Conservation (phyloP, 192 early-diverging fungal species). For the Endogone sp. region DNA sequence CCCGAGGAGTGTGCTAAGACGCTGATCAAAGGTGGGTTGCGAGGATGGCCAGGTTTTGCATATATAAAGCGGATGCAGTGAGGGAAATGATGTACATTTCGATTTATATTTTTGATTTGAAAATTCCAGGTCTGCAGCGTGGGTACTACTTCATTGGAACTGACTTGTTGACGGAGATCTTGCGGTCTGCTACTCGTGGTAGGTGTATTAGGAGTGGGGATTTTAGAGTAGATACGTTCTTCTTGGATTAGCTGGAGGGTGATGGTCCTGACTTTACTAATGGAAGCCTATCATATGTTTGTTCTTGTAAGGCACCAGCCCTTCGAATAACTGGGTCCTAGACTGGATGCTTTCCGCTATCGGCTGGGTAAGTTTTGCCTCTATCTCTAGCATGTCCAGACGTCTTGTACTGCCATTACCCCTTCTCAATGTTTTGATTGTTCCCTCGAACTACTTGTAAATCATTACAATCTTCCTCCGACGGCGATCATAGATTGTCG, state of each 20-base stretch:
- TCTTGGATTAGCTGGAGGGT: no score
- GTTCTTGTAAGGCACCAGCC: slow-evolving; percentile 26
- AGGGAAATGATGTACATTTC: background rate
- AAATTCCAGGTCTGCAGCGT: slow-evolving; percentile 5
- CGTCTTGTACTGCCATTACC: no score
- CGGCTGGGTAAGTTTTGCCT: slow-evolving; percentile 28
- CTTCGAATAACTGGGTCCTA: slow-evolving; percentile 28
- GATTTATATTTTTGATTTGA: background rate
- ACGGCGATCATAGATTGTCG: background rate
- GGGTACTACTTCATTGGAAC: slow-evolving; percentile 31
- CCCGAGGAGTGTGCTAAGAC: slow-evolving; percentile 57
- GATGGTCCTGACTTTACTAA: no score
- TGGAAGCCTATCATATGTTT: no score
- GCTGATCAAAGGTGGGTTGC: slow-evolving; percentile 36
- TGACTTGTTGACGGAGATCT: slow-evolving; percentile 21
- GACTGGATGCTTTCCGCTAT: slow-evolving; percentile 20
- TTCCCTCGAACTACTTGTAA: background rate
- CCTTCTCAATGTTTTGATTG: no score
- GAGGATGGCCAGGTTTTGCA: background rate
- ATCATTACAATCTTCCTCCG: background rate
- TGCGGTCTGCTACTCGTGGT: slow-evolving; percentile 23
- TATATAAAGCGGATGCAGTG: background rate
- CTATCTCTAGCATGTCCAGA: no score
- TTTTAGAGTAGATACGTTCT: no score
- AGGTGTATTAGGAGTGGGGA: no score